Base-by-base conservation (phyloP, 768 basidiomycete genomes). In the Boletus sp. region DNA sequence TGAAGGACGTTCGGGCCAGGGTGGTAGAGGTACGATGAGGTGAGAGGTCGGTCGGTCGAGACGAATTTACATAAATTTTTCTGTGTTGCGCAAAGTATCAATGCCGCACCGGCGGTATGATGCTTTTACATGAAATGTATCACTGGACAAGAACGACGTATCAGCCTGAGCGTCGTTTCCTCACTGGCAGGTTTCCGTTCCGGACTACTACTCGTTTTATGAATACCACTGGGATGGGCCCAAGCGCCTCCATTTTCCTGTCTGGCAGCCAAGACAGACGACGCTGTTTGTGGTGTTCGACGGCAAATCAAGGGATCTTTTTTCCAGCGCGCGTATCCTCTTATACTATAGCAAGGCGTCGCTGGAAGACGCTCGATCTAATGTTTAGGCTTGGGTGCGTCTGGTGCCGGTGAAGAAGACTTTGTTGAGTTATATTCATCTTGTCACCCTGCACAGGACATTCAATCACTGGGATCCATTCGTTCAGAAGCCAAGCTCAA, bases 211-310 rank as follows among this genome's bases (percentile, higher is more conserved):
- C 46, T 65, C 63, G 8, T 36, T 68, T 3, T 60, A 65, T 2
- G 66, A 67, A 11, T 55, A 59, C 28, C 50, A 68, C 42, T 67
- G 63, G 66, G 58, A 68, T 17, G 66, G 64, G 24, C 66, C 66
- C 7, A 68, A 50, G 41, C 61, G 66, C 8, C 14, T 28, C 11
- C 58, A 63, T 17, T 36, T 68, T 44, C 63, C 63, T 4, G 63
- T 65, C n/a, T 60, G 66, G 66, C 60, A 68, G 20, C 66, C 66
- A 10, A 59, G 64, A 28, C 63, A 63, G 49, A 67, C 66, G 11
- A 63, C 66, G 7, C 55, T 67, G 10, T 40, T 51, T 35, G 63
- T 65, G 1, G 58, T 68, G 39, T 65, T 68, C 36, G 66, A 68
- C 18, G 57, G 58, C 18, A 49, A 48, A 50, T 66, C 66, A 7